Conservation (phyloP, 345 rosid species). For the Geranium rotundifolium region DNA sequence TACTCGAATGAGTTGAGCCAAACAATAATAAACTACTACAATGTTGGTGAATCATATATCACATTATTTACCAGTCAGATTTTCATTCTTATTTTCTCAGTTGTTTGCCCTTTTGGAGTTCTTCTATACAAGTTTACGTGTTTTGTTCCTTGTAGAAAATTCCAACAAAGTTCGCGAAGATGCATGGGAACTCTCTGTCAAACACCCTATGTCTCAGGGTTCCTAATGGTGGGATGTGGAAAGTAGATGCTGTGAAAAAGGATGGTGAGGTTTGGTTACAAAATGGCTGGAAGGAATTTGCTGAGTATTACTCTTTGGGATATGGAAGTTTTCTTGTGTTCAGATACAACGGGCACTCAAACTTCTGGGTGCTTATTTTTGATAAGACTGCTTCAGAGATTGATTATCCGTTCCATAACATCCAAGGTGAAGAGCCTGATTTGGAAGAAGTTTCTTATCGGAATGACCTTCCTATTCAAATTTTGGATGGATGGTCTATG, state of each 20-base stretch:
- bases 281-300: slow-evolving; percentile 10
- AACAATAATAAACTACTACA: background rate
- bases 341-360: background rate
- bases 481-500: background rate
- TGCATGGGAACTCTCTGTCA: slow-evolving; percentile 5
- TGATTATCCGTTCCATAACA: slow-evolving; percentile 1
- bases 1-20: background rate
- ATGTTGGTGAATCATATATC: background rate
- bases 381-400: slow-evolving; percentile 10
- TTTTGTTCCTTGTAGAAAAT: slow-evolving; percentile 8
- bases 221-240: slow-evolving; percentile 12
- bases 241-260: slow-evolving; percentile 4
- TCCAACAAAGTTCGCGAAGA: slow-evolving; percentile 13
- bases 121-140: background rate
- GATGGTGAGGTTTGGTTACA: slow-evolving; percentile 5
- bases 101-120: background rate
- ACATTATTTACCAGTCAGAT: too few species aligned
- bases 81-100: too few species aligned
- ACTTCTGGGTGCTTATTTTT: slow-evolving; percentile 8
- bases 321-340: slow-evolving; percentile 11
- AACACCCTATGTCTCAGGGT: slow-evolving; percentile 1
- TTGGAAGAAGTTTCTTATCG: background rate
- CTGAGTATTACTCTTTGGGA: slow-evolving; percentile 5
- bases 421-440: background rate
- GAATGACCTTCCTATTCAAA: background rate